These are phyloP conservation scores for Ephemerocybe angulata DNA, from an alignment of 768 basidiomycete genomes.

Conservation along the genomic window DNA sequence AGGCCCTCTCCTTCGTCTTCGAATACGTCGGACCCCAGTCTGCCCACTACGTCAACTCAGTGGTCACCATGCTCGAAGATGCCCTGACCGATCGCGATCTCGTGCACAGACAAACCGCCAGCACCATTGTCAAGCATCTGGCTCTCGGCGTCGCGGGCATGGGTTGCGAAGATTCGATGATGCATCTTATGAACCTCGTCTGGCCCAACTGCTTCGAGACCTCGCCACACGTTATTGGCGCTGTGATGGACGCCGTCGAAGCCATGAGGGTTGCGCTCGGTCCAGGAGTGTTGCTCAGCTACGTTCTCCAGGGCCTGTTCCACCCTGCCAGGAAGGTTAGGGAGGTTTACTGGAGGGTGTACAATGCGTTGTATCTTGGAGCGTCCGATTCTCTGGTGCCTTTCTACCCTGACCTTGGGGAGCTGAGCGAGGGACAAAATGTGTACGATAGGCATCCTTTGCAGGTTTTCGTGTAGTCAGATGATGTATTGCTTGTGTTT, in stretches of 20 bases:
- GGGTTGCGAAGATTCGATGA: constrained; percentile 96
- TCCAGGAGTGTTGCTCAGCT: constrained; percentile 87
- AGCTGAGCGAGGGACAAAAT: constrained; percentile 89
- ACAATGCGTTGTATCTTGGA: constrained; percentile 92
- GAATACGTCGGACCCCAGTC: constrained; percentile 98
- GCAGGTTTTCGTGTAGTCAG: constrained; percentile 76
- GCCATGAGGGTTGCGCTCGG: constrained; percentile 96
- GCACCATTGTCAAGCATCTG: constrained; percentile 97
- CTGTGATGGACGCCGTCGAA: constrained; percentile 97
- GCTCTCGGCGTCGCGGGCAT: constrained; percentile 95
- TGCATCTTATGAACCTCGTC: constrained; percentile 95
- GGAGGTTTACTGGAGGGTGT: constrained; percentile 97
- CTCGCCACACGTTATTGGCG: constrained; percentile 95
- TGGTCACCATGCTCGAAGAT: constrained; percentile 97
- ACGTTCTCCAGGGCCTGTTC: constrained; percentile 92
- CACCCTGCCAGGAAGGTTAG: constrained; percentile 96
- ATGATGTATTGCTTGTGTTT: not conserved
- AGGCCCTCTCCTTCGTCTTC: constrained; percentile 97
- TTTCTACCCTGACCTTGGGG: constrained; percentile 89
- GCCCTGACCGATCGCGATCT: constrained; percentile 97
- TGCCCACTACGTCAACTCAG: constrained; percentile 94
- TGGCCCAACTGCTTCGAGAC: constrained; percentile 99
- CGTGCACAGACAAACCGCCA: constrained; percentile 96
- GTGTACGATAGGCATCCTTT: constrained; percentile 81
- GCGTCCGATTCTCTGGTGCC: constrained; percentile 90